Base-by-base conservation (phyloP, 2,329 filamentous ascomycete genomes). In the Blastomyces gilchristii region DNA sequence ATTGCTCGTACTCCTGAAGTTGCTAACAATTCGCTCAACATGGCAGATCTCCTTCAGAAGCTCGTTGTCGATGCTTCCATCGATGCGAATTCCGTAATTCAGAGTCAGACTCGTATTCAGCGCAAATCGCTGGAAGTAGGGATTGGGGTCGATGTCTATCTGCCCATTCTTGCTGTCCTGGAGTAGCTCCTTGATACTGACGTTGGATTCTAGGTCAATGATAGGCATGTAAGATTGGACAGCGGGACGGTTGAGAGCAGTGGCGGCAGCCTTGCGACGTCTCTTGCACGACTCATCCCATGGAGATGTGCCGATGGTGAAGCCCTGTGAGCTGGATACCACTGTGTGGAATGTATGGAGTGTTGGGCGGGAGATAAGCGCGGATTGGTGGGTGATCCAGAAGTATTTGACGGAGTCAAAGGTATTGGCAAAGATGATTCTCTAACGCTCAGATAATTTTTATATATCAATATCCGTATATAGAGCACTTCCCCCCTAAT, bases 291-390 rank as follows among this genome's bases (percentile, higher is more conserved):
- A 90, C 60, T 91, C 89, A 65, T 92, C 88, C 87, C 89, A 94
- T 0, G 90, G 89, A 0, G 88, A 91, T 0, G 89, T 91, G 1
- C 90, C 90, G 65, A 94, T 91, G 0, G 89, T 93, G 74, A 91
- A 89, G 6, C 89, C 89, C 68, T 91, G 87, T 0, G 87, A 89
- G 43, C 81, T 85, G 1, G 88, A 91, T 2, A 91, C 87, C 3
- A 92, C 87, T 5, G 83, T 88, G 74, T 92, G 89, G 74, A 92
- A 93, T 0, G 89, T 93, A 74, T 93, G 88, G 58, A 91, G 83
- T 31, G 81, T 90, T 0, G 90, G 90, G 1, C 90, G 83, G 0
- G 88, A 91, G 69, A 91, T 90, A 63, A 92, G 77, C 0, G 89
- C 82, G 0, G 88, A 89, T 69, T 91, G 89, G 69, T 93, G 87